Percentiles rank a stretch among this genome's conserved stretches.
Conservation (phyloP, 2,329 filamentous ascomycete species). For the Zasmidium cellare region DNA sequence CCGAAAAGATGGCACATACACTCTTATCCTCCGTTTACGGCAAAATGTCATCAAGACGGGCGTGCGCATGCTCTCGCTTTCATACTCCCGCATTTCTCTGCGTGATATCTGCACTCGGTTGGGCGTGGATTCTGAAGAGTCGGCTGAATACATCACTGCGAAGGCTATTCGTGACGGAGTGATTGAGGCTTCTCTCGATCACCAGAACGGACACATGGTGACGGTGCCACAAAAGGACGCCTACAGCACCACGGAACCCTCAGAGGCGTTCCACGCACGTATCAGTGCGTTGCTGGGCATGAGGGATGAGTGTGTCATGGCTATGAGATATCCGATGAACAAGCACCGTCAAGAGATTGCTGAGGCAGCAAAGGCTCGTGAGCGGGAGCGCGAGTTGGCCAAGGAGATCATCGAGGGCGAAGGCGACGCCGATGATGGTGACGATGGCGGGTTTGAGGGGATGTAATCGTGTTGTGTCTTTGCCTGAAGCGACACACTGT, state of each 20-base stretch:
- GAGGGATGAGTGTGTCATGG: conserved; percentile 98
- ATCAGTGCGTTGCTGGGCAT: conserved; percentile 88
- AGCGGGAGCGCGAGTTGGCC: conserved; percentile 92
- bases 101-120: conserved; percentile 96
- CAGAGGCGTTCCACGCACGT: conserved; percentile 95
- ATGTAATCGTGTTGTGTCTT: conserved; percentile 58
- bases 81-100: conserved; percentile 94
- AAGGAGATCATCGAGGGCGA: conserved; percentile 99
- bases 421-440: conserved; percentile 89
- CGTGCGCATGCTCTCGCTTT: conserved; percentile 98
- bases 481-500: neutral
- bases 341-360: conserved; percentile 96
- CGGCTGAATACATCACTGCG: conserved; percentile 97
- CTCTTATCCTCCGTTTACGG: conserved; percentile 86
- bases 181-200: conserved; percentile 91
- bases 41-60: conserved; percentile 99
- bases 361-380: conserved; percentile 96
- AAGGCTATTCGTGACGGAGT: conserved; percentile 98
- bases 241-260: conserved; percentile 92
- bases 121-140: conserved; percentile 92
- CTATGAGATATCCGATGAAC: conserved; percentile 99
- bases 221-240: conserved; percentile 95
- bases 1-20: conserved; percentile 92
- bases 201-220: conserved; percentile 97
- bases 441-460: conserved; percentile 88